Base-by-base conservation (phyloP, 2,329 filamentous ascomycete species). In the Xylaria sp. region DNA sequence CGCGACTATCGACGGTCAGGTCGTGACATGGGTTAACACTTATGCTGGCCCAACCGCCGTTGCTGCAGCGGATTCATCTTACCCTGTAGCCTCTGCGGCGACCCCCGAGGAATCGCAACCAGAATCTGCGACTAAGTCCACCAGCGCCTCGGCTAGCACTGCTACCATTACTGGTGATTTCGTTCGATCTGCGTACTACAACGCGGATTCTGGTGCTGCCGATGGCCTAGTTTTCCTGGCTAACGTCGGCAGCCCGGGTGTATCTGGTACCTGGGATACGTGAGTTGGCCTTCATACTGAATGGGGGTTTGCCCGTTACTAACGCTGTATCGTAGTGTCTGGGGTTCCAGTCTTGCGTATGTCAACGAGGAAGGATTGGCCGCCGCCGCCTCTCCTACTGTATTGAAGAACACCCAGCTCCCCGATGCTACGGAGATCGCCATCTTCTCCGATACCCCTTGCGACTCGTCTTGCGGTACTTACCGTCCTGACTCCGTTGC, bases 11-110 rank as follows among this genome's bases (percentile, higher is more conserved):
- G 75, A 90, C 69, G 89, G 88, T 65, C 66, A 86, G 55, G 80
- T 84, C 4, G 84, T 85, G 30, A 85, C 85, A 8, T 91, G 88
- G 89, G 77, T 80, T 63, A 91, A 91, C 79, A 79, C 84, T 70
- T 90, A 82, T 62, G 80, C 79, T 48, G 85, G 83, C 51, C 77
- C 79, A 27, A 71, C 70, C 47, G 65, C 75, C 12, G 70, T 65
- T 45, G 62, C 72, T 64, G 69, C 53, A 5, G 66, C 69, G 30
- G 65, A 72, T 61, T 67, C 71, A 19, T 64, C 72, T 3, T 59
- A 72, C 8, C 47, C 71, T 17, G 69, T 71, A 8, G 70, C 67
- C 24, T 63, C 71, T 17, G 2, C 34, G 27, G 59, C 69, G 24
- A 34, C 53, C 36, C n/a, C 48, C 45, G 47, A 39, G 6, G n/a